Evolutionary conservation across 805 yeast genomes (phyloP).

Genomic region (Wickerhamiella sergipiensis): DNA sequence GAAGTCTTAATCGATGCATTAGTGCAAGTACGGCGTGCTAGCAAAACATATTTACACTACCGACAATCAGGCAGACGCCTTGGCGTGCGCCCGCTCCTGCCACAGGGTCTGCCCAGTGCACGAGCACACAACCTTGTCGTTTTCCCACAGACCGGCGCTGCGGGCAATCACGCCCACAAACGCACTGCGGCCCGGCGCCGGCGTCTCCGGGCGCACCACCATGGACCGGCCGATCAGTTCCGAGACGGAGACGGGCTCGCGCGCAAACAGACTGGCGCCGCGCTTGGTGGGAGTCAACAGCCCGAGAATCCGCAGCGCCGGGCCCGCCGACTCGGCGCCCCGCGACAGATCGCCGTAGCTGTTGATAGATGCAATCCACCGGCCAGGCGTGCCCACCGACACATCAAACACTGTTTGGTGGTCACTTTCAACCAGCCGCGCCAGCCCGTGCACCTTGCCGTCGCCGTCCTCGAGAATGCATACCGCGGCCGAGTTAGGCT

Average conservation of each 20-base stretch:
- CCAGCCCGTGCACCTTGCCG: constrained; percentile 71
- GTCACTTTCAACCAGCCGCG: constrained; percentile 59
- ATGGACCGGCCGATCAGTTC: constrained; percentile 16
- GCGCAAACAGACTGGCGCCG: not conserved
- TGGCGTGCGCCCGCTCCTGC: constrained; percentile 53
- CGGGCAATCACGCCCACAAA: constrained; percentile 86
- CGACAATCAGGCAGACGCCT: not conserved
- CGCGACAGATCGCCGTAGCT: constrained; percentile 61
- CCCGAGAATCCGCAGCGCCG: constrained; percentile 19
- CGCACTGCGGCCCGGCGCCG: constrained; percentile 9
- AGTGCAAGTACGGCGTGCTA: too few relatives aligned
- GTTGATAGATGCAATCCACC: constrained; percentile 39
- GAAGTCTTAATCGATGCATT: too few relatives aligned
- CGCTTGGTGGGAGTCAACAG: not conserved
- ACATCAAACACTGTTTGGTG: constrained; percentile 54
- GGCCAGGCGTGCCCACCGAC: constrained; percentile 44
- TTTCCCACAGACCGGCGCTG: constrained; percentile 96
- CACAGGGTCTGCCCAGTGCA: constrained; percentile 93
- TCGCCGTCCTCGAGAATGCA: constrained; percentile 63
- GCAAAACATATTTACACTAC: too few relatives aligned
- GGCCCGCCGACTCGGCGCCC: constrained; percentile 25
- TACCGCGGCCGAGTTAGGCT: constrained; percentile 79
- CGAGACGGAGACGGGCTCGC: constrained; percentile 3
- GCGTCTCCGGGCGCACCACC: constrained; percentile 8
- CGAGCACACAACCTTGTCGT: constrained; percentile 81